Evolutionary conservation across 1,284 basidiomycete species (phyloP), one percentile per base, ranked within the genome.

Genomic region (Ganoderma lingzhi): DNA sequence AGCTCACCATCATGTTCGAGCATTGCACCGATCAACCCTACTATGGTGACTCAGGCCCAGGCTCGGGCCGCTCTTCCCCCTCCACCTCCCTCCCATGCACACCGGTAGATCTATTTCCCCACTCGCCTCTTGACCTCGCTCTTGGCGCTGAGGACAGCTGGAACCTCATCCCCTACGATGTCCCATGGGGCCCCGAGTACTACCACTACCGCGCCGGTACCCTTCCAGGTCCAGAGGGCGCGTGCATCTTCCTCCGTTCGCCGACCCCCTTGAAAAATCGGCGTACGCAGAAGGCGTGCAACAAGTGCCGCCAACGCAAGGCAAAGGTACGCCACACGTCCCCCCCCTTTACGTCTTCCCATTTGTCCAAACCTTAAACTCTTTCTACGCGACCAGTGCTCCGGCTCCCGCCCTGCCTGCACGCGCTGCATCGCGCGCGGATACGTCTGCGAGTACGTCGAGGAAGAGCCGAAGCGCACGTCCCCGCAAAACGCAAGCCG

Each of bases 281-380:
- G 63, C 80, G 82, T 45, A 84, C 83, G 1, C 76, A 78, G 23
- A 81, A 82, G 70, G 84, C 84, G 9, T 85, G 84, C 74, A 80
- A 81, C 70, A 83, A 81, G 67, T 85, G 84, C 73, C 81, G 84
- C 35, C 82, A 84, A 67, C 79, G 84, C 44, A 85, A 85, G 72
- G 83, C 84, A 12, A 85, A 85, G 80, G 84, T 84, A 67, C 39
- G 59, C 39, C 39, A 39, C 37, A 30, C 1, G 23, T 23, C 23
- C 30, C 32, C 14, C 15, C 42, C 42, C 1, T 30, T 28, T 37
- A 61, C 28, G 42, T 64, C 28, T 59, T 63, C 48, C 68, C 63
- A 23, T 17, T 42, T 15, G 32, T 41, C 45, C 10, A 19, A 28
- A 51, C 23, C 10, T 51, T 51, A 28, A 51, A 51, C 48, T 28